phyloP scores from a whole-genome alignment of 2,329 filamentous ascomycete species.

The Podosphaera leucotricha region DNA sequence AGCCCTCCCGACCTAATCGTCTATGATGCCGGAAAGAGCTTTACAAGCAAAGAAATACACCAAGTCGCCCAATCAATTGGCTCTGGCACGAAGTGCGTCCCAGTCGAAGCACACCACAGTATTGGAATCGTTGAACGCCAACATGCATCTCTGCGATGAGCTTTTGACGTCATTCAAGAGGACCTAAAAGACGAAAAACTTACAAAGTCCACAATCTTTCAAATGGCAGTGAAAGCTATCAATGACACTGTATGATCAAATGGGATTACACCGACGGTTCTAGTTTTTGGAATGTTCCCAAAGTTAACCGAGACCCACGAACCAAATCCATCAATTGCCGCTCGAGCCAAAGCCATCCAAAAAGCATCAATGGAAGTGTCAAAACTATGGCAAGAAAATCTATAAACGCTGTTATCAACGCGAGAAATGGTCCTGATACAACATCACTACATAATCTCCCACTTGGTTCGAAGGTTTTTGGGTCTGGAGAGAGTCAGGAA shows the following conservation, averaged over 20 bases:
- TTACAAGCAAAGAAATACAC: constrained; percentile 3
- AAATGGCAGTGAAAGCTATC: constrained; percentile 1
- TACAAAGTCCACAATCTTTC: neutral
- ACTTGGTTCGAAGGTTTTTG: constrained; percentile 2
- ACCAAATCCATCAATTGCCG: neutral
- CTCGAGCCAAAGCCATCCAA: constrained; percentile 1
- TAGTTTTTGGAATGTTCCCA: neutral
- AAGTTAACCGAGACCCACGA: neutral
- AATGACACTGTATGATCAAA: neutral
- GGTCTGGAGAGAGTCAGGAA: constrained; percentile 2
- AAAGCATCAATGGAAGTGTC: constrained; percentile 3
- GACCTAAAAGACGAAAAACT: neutral
- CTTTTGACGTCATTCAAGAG: neutral
- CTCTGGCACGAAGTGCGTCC: neutral
- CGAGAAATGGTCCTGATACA: constrained; percentile 1
- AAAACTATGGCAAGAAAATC: constrained; percentile 1
- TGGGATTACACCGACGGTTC: neutral
- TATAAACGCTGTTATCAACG: neutral
- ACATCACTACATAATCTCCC: constrained; percentile 1
- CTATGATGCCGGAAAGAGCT: constrained; percentile 2
- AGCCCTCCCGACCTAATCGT: constrained; percentile 1
- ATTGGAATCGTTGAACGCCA: constrained; percentile 2
- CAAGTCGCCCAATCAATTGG: neutral
- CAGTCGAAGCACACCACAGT: constrained; percentile 1
- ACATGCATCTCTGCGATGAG: neutral